Base-by-base conservation (phyloP, 1,284 basidiomycete genomes). In the Cutaneotrichosporon arboriforme region DNA sequence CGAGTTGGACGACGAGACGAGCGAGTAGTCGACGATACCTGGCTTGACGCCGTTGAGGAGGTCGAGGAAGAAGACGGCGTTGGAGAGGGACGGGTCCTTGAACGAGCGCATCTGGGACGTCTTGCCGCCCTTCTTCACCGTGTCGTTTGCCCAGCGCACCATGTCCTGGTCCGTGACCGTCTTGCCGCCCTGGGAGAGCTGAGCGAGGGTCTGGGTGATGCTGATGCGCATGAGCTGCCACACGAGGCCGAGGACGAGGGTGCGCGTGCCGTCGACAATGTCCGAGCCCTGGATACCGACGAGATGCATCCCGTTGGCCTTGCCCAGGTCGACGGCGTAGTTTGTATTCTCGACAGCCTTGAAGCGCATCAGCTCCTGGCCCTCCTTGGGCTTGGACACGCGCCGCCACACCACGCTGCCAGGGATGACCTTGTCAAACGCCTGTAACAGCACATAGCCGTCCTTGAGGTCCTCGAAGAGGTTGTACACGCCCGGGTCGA, bases 321-420 rank as follows among this genome's bases (percentile, higher is more conserved):
- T 90, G 15, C 85, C 93, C 15, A 98, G 84, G 49, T 98, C 94
- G 48, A 97, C 87, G 4, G 80, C 85, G 67, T 98, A 98, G 74
- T 98, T 98, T 50, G 90, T 97, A 77, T 98, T 98, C 77, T 98
- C 96, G 34, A 98, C 92, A 41, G 85, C 85, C 80, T 98, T 98
- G 82, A 97, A 98, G 51, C 91, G 81, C 35, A 90, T 92, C 20
- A 98, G 79, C 51, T 84, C 87, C 68, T 86, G 86, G 68, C 87
- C 87, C 26, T 81, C 86, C 72, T 88, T 92, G 20, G 92, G 91
- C 76, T 94, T 94, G 54, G 87, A 88, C 17, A 97, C 93, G 12
- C 94, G 82, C 33, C 90, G 82, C 96, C 94, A 97, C 57, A 88
- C 79, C 51, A 98, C 96, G 21, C 83, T 86, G 9, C 93, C 91